Evolutionary conservation across 495 filamentous ascomycete species (phyloP), one percentile per base, ranked within the genome.

Genomic region (Penicillium desertorum): DNA sequence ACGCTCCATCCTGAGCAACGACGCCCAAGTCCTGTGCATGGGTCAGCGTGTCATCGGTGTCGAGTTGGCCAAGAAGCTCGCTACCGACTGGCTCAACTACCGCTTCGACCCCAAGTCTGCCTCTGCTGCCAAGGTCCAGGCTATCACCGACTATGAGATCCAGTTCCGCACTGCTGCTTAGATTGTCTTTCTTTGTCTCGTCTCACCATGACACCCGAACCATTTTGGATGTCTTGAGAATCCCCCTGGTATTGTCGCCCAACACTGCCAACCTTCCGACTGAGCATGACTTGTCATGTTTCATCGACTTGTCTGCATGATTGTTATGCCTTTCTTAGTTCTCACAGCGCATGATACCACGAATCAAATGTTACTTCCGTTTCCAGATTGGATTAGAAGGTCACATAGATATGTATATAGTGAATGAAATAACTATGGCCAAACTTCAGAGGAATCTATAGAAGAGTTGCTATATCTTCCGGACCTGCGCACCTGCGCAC

Each of bases 21-120:
- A 95, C 72, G 89, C 88, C 23, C 90, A 95, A 72, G 90, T 95
- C 37, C 81, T 95, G 27, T 95, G 90, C 74, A 87, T 95, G 81
- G 90, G 90, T 2, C 88, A 95, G 78, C 78, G 90, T 37, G 90
- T 95, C 7, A 82, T 95, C 27, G 90, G 90, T 1, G 65, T 92
- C 30, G 90, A 95, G 66, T 71, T 95, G 30, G 90, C 90, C 37
- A 80, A 88, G 69, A 78, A 87, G 69, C 72, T 95, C 58, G 90
- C 86, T 14, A 84, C 81, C 63, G 90, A 93, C 77, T 95, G 88
- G 88, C 66, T 95, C 43, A 87, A 83, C 49, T 93, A 92, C 71
- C 79, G 85, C 46, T 95, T 93, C 72, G 90, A 95, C 71, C 79
- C 84, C 55, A 80, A 76, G 56, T 88, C 86, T 63, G 78, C 80